A percentile compares a stretch with the other conserved stretches of the same genome.
phyloP scores from a whole-genome alignment of 2,329 filamentous ascomycete species.

The Fusarium ambrosium region DNA sequence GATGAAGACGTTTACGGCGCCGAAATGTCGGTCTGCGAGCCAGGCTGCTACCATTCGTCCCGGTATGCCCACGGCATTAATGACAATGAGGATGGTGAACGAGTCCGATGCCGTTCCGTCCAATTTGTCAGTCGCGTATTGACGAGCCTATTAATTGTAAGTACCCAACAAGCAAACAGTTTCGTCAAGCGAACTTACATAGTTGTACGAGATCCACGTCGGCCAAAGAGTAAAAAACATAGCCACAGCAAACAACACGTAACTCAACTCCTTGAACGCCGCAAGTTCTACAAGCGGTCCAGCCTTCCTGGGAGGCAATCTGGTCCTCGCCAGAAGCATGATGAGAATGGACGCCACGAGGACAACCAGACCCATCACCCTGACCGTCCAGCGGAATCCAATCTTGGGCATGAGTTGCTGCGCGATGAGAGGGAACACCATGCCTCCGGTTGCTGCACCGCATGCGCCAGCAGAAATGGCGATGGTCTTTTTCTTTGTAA shows the following conservation, averaged over 20 bases:
- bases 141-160: conserved; percentile 50
- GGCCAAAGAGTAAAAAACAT: conserved; percentile 62
- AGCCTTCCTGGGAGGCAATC: conserved; percentile 62
- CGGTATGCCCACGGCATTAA: conserved; percentile 70
- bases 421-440: conserved; percentile 72
- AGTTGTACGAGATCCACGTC: conserved; percentile 65
- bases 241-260: conserved; percentile 52
- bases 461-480: conserved; percentile 71
- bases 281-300: conserved; percentile 64
- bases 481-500: conserved; percentile 68
- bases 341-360: conserved; percentile 59
- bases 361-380: conserved; percentile 72
- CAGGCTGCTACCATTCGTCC: conserved; percentile 68
- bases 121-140: conserved; percentile 57
- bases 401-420: conserved; percentile 69
- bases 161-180: fast-evolving
- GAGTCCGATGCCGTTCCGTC: conserved; percentile 63
- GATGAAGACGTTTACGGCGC: conserved; percentile 69
- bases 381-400: conserved; percentile 76
- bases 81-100: conserved; percentile 70
- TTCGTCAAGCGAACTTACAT: conserved; percentile 46
- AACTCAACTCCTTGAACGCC: conserved; percentile 65
- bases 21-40: conserved; percentile 67
- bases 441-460: conserved; percentile 72
- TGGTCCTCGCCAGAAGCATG: conserved; percentile 59